Base-by-base conservation (phyloP, 352 stramenopile species). In the Globisporangium paddicum region DNA sequence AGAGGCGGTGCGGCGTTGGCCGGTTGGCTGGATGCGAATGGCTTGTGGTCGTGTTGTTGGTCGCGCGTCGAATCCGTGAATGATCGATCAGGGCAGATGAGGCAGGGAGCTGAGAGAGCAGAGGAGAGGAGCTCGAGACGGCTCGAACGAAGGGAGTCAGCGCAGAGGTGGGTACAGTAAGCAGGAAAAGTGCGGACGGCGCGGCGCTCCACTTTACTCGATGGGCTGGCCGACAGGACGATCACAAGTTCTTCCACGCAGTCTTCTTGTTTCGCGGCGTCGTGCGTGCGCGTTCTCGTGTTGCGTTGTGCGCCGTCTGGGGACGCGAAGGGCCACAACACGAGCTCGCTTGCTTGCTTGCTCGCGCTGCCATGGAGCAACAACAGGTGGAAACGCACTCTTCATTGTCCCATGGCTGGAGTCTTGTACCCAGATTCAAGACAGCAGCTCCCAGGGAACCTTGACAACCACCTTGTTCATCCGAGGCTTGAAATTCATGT, bases 51-150 rank as follows among this genome's bases (percentile, higher is more conserved):
- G n/a, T n/a, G n/a, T n/a, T n/a, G n/a, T n/a, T 28, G 40, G 38
- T 52, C 42, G 23, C 35, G 54, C 30, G 54, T 49, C 54, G 40
- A 60, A 52, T 50, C n/a, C 5, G 14, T 40, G 30, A 60, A 21
- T 60, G 34, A 7, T 13, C 13, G 10, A 38, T n/a, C n/a, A n/a
- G n/a, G 8, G 54, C 54, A 60, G 54, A 60, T 60, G 54, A 60
- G 54, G 30, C 54, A 57, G 30, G 47, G 34, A 18, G 25, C 40
- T 16, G 34, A 60, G 38, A 16, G 18, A 48, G 26, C 52, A 47
- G 18, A 23, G 19, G 35, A n/a, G 32, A 37, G 52, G 7, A 35
- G 30, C 28, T n/a, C 23, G 25, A 25, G 19, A 13, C 9, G 48
- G 4, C 48, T 42, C 48, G 11, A 38, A 42, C 18, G 48, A 38